Evolutionary conservation across 2,329 filamentous ascomycete genomes (phyloP).

Genomic region (Myriosclerotinia curreyana): DNA sequence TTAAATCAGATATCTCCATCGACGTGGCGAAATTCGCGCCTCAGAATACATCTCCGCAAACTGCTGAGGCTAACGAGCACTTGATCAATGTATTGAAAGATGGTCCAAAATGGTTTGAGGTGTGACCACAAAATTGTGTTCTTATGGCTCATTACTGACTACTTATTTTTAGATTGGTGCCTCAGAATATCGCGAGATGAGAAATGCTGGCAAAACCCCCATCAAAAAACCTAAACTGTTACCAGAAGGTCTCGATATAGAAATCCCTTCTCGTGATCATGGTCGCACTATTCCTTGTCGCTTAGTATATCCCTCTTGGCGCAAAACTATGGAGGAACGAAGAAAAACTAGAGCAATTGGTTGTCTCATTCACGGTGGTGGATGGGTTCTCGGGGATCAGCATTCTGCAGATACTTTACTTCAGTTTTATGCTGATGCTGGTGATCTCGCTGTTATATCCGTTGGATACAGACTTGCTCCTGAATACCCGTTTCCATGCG

Average conservation of each 20-base stretch:
- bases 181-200: constrained; percentile 52
- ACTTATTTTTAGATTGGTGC: constrained; percentile 47
- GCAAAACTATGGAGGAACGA: constrained; percentile 46
- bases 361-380: constrained; percentile 55
- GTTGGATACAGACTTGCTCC: constrained; percentile 60
- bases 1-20: constrained; percentile 43
- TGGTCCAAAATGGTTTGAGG: constrained; percentile 52
- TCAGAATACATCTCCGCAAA: constrained; percentile 42
- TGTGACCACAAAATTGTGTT: constrained; percentile 31
- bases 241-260: constrained; percentile 46
- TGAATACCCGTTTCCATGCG: constrained; percentile 55
- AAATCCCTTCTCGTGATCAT: constrained; percentile 51
- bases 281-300: constrained; percentile 52
- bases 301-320: constrained; percentile 28
- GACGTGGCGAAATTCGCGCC: constrained; percentile 46
- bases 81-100: constrained; percentile 33
- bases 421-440: constrained; percentile 49
- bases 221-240: constrained; percentile 48
- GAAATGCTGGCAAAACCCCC: constrained; percentile 51
- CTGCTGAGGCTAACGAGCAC: constrained; percentile 45
- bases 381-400: constrained; percentile 31
- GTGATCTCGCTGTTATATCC: constrained; percentile 49
- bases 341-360: constrained; percentile 48
- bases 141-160: constrained; percentile 1
- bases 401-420: constrained; percentile 43